phyloP scores from a whole-genome alignment of 2,329 filamentous ascomycete genomes.

The Tympanopsis confertula region DNA sequence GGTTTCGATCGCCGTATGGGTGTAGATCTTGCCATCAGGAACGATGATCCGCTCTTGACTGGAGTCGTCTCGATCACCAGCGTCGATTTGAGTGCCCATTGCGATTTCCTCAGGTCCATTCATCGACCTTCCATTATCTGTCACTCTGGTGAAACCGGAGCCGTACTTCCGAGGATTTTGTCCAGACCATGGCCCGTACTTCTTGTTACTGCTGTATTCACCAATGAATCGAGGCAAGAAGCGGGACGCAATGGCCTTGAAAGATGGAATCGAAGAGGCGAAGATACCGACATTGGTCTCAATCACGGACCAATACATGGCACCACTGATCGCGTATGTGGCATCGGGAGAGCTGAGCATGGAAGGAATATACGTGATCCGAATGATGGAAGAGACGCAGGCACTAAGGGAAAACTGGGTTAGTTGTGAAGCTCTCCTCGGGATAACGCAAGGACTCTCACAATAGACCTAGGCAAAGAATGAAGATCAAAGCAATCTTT shows the following conservation, averaged over 20 bases:
- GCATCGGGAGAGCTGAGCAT: constrained; percentile 23
- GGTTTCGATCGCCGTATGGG: background rate
- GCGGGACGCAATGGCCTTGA: constrained; percentile 18
- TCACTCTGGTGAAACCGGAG: background rate
- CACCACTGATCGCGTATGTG: constrained; percentile 20
- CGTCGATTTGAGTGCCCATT: background rate
- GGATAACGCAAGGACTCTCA: constrained; percentile 5
- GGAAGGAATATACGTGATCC: constrained; percentile 28
- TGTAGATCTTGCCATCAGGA: background rate
- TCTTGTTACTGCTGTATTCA: constrained; percentile 8
- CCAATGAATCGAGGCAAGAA: constrained; percentile 24
- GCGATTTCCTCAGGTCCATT: background rate
- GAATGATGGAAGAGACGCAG: constrained; percentile 31
- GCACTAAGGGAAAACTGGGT: constrained; percentile 14
- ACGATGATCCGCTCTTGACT: background rate
- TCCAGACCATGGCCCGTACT: background rate
- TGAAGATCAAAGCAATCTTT: constrained; percentile 26
- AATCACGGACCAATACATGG: constrained; percentile 27
- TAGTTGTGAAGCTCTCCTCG: background rate
- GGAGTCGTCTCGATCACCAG: background rate
- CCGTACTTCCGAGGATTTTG: background rate
- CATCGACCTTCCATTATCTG: too few relatives aligned
- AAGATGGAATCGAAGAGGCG: constrained; percentile 20
- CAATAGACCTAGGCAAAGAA: constrained; percentile 31
- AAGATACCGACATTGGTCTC: constrained; percentile 22